Evolutionary conservation across 371 early-diverging fungal species (phyloP).

Genomic region (Mucor mucedo): DNA sequence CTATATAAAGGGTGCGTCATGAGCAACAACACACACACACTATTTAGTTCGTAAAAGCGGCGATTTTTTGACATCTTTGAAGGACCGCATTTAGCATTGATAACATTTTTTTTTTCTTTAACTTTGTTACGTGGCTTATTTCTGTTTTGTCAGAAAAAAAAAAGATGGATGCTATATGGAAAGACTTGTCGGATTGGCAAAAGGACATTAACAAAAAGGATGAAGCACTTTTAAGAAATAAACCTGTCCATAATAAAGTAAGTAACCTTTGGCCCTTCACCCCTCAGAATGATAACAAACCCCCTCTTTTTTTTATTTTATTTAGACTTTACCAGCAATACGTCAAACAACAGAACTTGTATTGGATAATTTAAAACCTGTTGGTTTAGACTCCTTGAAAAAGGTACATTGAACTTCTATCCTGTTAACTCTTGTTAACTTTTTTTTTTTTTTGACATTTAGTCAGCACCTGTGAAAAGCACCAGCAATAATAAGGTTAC

Average conservation of each 20-base stretch:
- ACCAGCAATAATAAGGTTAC: slow-evolving; percentile 17
- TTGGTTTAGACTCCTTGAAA: slow-evolving; percentile 14
- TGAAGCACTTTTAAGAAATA: slow-evolving; percentile 19
- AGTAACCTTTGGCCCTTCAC: not conserved
- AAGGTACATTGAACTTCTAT: not conserved
- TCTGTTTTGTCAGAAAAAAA: slow-evolving; percentile 1
- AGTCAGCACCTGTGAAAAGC: not conserved
- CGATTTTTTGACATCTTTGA: not conserved
- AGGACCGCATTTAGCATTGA: not conserved
- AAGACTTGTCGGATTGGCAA: slow-evolving; percentile 29
- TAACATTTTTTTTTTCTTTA: slow-evolving; percentile 9
- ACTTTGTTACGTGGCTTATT: not conserved
- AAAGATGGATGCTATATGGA: slow-evolving; percentile 19
- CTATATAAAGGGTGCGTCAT: too few species aligned
- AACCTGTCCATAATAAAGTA: slow-evolving; percentile 32
- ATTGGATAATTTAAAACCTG: slow-evolving; percentile 22
- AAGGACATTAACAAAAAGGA: slow-evolving; percentile 30
- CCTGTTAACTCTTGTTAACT: not conserved
- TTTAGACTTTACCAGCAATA: slow-evolving; percentile 27
- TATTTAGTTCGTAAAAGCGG: too few species aligned
- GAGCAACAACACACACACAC: too few species aligned
- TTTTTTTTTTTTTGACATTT: not conserved
- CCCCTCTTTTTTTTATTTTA: not conserved
- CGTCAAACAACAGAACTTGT: slow-evolving; percentile 19
- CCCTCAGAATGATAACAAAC: not conserved